Evolutionary conservation across 768 basidiomycete species (phyloP).

Genomic region (Suillus spraguei): DNA sequence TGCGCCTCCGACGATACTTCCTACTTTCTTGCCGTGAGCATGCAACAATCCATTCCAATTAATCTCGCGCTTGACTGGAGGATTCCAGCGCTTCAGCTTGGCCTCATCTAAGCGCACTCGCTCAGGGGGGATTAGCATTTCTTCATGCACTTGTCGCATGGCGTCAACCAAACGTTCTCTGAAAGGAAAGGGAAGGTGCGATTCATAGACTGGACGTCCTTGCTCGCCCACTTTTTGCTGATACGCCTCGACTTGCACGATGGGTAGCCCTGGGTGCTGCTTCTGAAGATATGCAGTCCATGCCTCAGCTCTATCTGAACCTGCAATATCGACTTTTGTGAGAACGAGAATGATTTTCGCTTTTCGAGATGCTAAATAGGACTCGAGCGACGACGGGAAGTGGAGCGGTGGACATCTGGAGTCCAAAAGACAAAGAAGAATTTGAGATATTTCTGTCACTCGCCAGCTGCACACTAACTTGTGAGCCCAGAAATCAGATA

Average conservation of each 20-base stretch:
- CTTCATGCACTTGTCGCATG: constrained; percentile 64
- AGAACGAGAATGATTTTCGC: constrained; percentile 65
- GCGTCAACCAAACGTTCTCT: constrained; percentile 65
- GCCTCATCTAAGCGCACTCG: constrained; percentile 50
- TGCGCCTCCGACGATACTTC: constrained; percentile 46
- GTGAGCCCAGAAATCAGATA: constrained; percentile 6
- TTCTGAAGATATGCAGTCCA: constrained; percentile 67
- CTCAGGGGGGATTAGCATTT: constrained; percentile 69
- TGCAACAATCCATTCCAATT: constrained; percentile 72
- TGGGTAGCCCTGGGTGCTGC: constrained; percentile 53
- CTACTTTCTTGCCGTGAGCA: constrained; percentile 46
- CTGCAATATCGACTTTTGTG: constrained; percentile 88
- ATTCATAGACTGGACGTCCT: constrained; percentile 54
- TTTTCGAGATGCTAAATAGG: constrained; percentile 49
- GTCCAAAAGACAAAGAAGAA: constrained; percentile 86
- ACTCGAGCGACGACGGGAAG: constrained; percentile 75
- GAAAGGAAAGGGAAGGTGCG: constrained; percentile 68
- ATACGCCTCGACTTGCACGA: constrained; percentile 82
- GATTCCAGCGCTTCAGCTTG: constrained; percentile 62
- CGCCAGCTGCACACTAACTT: constrained; percentile 66
- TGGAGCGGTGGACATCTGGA: constrained; percentile 89
- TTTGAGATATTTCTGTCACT: constrained; percentile 88
- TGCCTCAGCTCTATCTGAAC: constrained; percentile 57
- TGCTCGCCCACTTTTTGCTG: constrained; percentile 52
- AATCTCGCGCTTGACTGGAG: constrained; percentile 61